A percentile compares a stretch with the other conserved stretches of the same genome.
phyloP scores from a whole-genome alignment of 352 stramenopile genomes.

The Phytophthora melonis region DNA sequence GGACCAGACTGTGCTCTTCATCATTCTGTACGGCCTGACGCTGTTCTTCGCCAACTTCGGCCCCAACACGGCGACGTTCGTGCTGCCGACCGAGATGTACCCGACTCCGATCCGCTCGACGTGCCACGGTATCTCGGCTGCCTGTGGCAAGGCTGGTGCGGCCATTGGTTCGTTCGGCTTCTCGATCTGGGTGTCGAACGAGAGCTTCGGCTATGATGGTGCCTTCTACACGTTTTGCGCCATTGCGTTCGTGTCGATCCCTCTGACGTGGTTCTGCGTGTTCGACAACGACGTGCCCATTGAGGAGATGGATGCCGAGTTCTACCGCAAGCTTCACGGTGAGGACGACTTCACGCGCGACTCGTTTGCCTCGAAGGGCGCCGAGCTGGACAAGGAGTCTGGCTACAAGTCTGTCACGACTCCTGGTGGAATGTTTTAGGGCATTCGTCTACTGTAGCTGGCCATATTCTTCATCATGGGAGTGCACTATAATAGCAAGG shows the following conservation, averaged over 20 bases:
- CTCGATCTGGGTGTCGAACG: constrained; percentile 32
- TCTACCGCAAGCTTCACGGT: constrained; percentile 13
- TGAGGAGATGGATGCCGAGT: constrained; percentile 30
- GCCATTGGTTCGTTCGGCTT: constrained; percentile 36
- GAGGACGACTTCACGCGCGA: constrained; percentile 10
- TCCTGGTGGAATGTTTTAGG: too few relatives aligned
- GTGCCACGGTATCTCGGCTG: constrained; percentile 79
- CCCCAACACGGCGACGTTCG: constrained; percentile 85
- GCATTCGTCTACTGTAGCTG: too few relatives aligned
- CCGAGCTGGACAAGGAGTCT: constrained; percentile 13
- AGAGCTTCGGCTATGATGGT: constrained; percentile 31
- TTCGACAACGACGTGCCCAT: constrained; percentile 59
- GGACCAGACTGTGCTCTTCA: constrained; percentile 59
- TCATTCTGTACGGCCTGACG: constrained; percentile 73
- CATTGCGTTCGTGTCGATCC: constrained; percentile 61
- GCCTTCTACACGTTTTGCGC: constrained; percentile 48
- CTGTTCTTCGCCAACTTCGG: constrained; percentile 91
- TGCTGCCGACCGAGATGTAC: constrained; percentile 88
- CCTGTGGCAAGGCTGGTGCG: constrained; percentile 20
- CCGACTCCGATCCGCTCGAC: constrained; percentile 84
- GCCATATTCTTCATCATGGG: too few relatives aligned
- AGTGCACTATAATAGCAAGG: too few relatives aligned
- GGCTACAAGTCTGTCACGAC: constrained; percentile 2
- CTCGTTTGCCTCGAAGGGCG: constrained; percentile 20
- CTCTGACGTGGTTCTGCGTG: constrained; percentile 60